A percentile compares a stretch with the other conserved stretches of the same genome.
These are phyloP conservation scores for Rhodotorula mucilaginosa DNA, from an alignment of 1,284 basidiomycete species.

Conservation along the genomic window DNA sequence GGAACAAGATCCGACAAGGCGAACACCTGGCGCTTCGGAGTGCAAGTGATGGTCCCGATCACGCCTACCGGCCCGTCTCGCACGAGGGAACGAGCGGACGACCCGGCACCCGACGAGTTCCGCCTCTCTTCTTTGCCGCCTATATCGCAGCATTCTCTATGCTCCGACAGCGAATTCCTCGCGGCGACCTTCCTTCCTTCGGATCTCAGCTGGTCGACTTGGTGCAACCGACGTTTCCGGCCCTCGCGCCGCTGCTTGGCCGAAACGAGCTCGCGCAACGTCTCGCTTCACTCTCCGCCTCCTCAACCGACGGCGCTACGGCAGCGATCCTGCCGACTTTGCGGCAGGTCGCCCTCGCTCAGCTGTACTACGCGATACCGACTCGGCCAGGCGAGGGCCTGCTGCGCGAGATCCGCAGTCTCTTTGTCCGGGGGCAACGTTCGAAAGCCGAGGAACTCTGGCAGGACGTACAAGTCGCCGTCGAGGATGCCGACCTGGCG, in stretches of 20 bases:
- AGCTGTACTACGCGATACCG: constrained; percentile 14
- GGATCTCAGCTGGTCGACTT: constrained; percentile 10
- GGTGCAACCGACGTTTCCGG: constrained; percentile 10
- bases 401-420: neutral
- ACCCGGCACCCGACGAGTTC: neutral
- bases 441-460: constrained; percentile 21
- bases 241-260: constrained; percentile 4
- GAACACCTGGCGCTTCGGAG: constrained; percentile 17
- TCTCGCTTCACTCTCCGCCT: neutral
- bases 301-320: neutral
- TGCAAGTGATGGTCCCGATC: constrained; percentile 1
- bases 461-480: constrained; percentile 13
- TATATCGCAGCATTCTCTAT: constrained; percentile 17
- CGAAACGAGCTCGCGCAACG: neutral
- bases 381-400: constrained; percentile 14
- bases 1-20: constrained; percentile 13
- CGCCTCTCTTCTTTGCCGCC: constrained; percentile 13
- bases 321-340: constrained; percentile 1
- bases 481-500: constrained; percentile 17
- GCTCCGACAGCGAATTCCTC: neutral
- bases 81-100: neutral
- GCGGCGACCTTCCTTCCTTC: constrained; percentile 1
- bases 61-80: neutral
- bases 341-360: constrained; percentile 31
- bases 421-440: constrained; percentile 3